Percentiles rank a stretch among this genome's conserved stretches.
phyloP scores from a whole-genome alignment of 2,329 filamentous ascomycete species.

The Penicillium digitatum region DNA sequence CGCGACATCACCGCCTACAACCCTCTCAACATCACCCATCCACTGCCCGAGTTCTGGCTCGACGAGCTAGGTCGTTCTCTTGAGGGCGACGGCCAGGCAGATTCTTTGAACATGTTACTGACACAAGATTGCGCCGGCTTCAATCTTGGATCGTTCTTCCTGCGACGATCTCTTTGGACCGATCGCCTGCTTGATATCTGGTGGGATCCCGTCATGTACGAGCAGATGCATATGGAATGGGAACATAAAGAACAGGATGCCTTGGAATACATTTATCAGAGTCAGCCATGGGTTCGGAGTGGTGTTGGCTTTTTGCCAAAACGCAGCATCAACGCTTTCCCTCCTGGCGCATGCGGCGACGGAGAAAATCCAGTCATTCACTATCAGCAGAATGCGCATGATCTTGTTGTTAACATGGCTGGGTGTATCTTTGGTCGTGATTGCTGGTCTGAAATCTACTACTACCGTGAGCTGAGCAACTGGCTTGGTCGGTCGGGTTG shows the following conservation, averaged over 20 bases:
- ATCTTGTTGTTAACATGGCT: conserved; percentile 98
- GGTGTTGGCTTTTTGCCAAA: conserved; percentile 87
- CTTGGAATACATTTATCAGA: conserved; percentile 83
- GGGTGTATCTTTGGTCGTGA: conserved; percentile 95
- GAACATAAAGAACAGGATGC: conserved; percentile 98
- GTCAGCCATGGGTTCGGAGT: conserved; percentile 87
- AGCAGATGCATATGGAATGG: conserved; percentile 99
- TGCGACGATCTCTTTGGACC: conserved; percentile 80
- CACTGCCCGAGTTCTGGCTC: conserved; percentile 68
- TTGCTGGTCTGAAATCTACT: conserved; percentile 98
- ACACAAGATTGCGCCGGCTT: conserved; percentile 94
- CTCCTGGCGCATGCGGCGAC: conserved; percentile 74
- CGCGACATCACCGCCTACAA: conserved; percentile 97
- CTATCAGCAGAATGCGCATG: conserved; percentile 77
- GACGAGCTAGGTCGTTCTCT: conserved; percentile 69
- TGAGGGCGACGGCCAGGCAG: conserved; percentile 69
- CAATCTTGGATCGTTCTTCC: conserved; percentile 93
- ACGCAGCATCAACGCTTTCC: conserved; percentile 91
- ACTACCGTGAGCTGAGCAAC: conserved; percentile 87
- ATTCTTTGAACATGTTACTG: conserved; percentile 81
- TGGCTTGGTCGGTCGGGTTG: conserved; percentile 78
- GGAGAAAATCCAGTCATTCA: conserved; percentile 66
- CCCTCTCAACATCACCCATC: conserved; percentile 87
- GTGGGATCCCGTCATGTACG: conserved; percentile 98
- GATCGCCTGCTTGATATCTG: conserved; percentile 89